Evolutionary conservation across 129 eudicot genomes (phyloP).

Genomic region (Ambrosia trifida): DNA sequence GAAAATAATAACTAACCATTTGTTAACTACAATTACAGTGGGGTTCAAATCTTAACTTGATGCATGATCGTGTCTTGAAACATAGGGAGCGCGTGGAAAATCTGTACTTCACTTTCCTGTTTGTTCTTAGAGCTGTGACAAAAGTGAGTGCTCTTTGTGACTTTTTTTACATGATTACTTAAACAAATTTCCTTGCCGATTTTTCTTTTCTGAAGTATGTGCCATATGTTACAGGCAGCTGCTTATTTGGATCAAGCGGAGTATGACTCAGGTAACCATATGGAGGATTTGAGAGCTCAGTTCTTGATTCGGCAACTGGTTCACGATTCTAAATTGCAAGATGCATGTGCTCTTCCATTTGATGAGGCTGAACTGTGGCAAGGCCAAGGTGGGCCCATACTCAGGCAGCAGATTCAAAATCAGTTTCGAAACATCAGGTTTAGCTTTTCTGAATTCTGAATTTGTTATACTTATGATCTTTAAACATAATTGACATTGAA

Average conservation of each 20-base stretch:
- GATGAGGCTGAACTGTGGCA: constrained; percentile 94
- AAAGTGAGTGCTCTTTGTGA: constrained; percentile 64
- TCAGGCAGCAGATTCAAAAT: constrained; percentile 81
- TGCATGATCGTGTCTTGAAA: constrained; percentile 71
- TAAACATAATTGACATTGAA: background rate
- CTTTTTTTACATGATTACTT: constrained; percentile 8
- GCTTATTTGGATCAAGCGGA: constrained; percentile 93
- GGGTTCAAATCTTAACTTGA: constrained; percentile 63
- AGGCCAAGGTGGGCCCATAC: constrained; percentile 89
- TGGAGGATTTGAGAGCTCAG: constrained; percentile 81
- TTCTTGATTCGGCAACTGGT: constrained; percentile 65
- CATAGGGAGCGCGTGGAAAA: constrained; percentile 84
- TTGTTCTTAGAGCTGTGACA: constrained; percentile 94
- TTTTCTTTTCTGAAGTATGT: background rate
- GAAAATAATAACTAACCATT: constrained; percentile 20
- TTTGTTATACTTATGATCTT: background rate
- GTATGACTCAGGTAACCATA: constrained; percentile 84
- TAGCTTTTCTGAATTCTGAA: background rate
- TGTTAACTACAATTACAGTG: constrained; percentile 58
- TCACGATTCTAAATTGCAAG: constrained; percentile 69
- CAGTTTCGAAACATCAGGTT: constrained; percentile 92
- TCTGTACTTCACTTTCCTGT: constrained; percentile 85
- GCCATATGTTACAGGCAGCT: constrained; percentile 52
- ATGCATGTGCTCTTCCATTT: constrained; percentile 96
- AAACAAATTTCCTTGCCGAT: background rate